Evolutionary conservation across 495 filamentous ascomycete genomes (phyloP).

Genomic region (Amorphotheca resinae): DNA sequence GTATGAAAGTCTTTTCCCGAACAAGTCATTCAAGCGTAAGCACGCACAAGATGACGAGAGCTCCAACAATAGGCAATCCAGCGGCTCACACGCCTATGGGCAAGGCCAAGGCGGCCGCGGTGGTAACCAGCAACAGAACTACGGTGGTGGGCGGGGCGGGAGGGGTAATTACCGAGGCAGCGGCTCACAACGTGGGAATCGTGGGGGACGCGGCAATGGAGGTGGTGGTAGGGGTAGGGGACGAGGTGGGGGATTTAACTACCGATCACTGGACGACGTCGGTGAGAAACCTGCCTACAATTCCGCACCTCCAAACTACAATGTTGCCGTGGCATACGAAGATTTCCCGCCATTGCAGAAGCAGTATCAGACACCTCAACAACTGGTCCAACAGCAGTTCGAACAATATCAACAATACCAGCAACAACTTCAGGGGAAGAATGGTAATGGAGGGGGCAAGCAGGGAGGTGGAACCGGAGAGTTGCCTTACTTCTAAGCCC

Average conservation of each 20-base stretch:
- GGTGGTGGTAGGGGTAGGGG: conserved; percentile 34
- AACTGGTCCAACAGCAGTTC: conserved; percentile 18
- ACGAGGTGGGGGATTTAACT: conserved; percentile 32
- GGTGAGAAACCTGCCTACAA: conserved; percentile 26
- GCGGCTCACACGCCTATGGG: conserved; percentile 19
- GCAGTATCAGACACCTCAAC: conserved; percentile 22
- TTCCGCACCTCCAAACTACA: conserved; percentile 19
- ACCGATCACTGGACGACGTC: conserved; percentile 35
- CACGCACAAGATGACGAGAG: conserved; percentile 36
- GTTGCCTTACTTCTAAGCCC: conserved; percentile 16
- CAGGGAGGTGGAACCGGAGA: conserved; percentile 12
- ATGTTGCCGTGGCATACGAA: conserved; percentile 20
- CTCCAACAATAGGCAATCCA: conserved; percentile 15
- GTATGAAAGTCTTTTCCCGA: conserved; percentile 43
- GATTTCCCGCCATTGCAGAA: conserved; percentile 23
- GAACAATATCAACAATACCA: conserved; percentile 17
- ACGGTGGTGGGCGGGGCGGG: conserved; percentile 30
- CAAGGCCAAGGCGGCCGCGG: conserved; percentile 24
- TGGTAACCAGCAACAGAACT: conserved; percentile 34
- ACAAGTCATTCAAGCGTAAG: conserved; percentile 44
- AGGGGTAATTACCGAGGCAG: conserved; percentile 23
- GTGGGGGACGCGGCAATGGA: conserved; percentile 24
- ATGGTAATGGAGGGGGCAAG: conserved; percentile 4
- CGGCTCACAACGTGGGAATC: conserved; percentile 18
- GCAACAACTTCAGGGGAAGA: conserved; percentile 11